Conservation (phyloP, 192 early-diverging fungal species). For the Endogone sp. region DNA sequence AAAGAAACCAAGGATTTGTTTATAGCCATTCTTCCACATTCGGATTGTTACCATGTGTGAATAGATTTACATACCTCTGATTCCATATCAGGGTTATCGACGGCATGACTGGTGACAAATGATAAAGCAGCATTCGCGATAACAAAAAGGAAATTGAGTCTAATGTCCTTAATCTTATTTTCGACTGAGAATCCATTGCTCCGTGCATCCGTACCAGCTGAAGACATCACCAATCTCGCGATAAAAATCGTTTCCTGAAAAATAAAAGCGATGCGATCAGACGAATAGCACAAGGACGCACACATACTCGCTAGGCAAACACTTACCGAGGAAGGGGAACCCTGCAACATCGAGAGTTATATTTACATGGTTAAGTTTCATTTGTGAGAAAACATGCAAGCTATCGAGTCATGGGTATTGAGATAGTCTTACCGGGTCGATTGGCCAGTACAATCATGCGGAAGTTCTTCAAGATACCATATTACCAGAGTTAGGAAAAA, state of each 20-base stretch:
- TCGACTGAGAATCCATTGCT: neutral
- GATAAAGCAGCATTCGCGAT: neutral
- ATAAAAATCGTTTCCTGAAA: slow-evolving; percentile 83
- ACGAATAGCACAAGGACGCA: neutral
- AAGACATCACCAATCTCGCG: slow-evolving; percentile 78
- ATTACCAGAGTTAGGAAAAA: too few species aligned
- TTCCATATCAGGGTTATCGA: slow-evolving; percentile 74
- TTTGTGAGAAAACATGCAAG: too few species aligned
- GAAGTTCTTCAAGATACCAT: slow-evolving; percentile 55
- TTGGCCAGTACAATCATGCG: slow-evolving; percentile 84
- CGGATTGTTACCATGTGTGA: too few species aligned
- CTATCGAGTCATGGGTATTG: neutral
- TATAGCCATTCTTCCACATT: neutral
- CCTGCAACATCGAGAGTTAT: slow-evolving; percentile 10
- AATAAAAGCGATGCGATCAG: slow-evolving; percentile 36
- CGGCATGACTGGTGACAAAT: slow-evolving; percentile 37
- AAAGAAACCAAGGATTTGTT: neutral
- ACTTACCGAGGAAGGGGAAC: slow-evolving; percentile 30
- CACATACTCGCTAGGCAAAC: neutral
- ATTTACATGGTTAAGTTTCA: neutral
- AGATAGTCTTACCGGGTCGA: slow-evolving; percentile 51
- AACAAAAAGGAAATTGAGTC: slow-evolving; percentile 1
- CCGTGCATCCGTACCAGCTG: slow-evolving; percentile 27
- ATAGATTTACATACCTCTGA: slow-evolving; percentile 44
- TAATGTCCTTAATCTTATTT: neutral